Conservation (phyloP, 1,284 basidiomycete species). For the Naganishia liquefaciens region DNA sequence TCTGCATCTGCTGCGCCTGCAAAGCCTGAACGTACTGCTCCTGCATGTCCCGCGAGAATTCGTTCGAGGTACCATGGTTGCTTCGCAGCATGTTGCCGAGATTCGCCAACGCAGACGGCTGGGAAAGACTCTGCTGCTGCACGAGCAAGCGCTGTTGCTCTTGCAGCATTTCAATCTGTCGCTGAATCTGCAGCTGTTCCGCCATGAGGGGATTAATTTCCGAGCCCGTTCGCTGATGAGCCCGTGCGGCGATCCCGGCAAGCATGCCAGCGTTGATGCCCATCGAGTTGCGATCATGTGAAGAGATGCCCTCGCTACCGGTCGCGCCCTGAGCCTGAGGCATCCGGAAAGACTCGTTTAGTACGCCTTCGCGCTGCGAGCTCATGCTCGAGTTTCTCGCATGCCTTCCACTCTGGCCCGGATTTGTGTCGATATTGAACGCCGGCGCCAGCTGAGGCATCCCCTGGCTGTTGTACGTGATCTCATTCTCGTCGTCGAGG, state of each 20-base stretch:
- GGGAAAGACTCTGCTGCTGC: constrained; percentile 71
- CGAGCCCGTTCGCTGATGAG: constrained; percentile 59
- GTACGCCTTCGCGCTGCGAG: constrained; percentile 10
- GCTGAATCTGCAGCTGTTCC: constrained; percentile 78
- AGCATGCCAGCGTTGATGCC: constrained; percentile 40
- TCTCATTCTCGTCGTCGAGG: constrained; percentile 40
- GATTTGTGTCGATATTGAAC: constrained; percentile 54
- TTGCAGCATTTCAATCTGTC: constrained; percentile 84
- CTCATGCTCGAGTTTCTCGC: constrained; percentile 13
- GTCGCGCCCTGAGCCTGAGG: constrained; percentile 8
- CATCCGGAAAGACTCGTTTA: constrained; percentile 27
- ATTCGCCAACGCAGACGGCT: constrained; percentile 67
- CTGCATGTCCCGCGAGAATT: constrained; percentile 25
- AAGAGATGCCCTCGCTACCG: constrained; percentile 1
- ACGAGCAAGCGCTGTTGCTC: constrained; percentile 84
- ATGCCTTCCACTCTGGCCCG: constrained; percentile 10
- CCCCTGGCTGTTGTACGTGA: constrained; percentile 64
- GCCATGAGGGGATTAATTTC: constrained; percentile 60
- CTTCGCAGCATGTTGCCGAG: constrained; percentile 38
- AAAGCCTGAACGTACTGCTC: constrained; percentile 31
- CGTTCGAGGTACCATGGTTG: constrained; percentile 13
- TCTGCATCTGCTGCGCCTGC: constrained; percentile 27
- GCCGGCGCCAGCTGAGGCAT: constrained; percentile 83
- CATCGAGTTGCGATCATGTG: constrained; percentile 18
- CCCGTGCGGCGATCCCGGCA: constrained; percentile 52